These are phyloP conservation scores for Speleostelium caveatum DNA, from an alignment of 78 protist genomes.

Conservation along the genomic window DNA sequence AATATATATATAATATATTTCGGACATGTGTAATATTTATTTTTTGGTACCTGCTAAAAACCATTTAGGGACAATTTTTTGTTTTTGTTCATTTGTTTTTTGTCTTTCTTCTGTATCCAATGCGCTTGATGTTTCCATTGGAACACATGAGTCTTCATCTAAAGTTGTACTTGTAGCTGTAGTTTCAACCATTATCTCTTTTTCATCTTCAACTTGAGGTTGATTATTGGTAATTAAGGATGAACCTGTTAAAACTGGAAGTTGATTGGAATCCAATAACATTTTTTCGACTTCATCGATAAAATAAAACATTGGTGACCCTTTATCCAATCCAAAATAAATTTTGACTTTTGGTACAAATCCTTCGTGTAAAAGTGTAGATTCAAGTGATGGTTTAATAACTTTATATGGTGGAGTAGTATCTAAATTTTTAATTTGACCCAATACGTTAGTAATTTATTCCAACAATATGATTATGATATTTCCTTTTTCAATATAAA, in stretches of 20 bases:
- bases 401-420: conserved; percentile 59
- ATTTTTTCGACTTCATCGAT: conserved; percentile 4
- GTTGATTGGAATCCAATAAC: background rate
- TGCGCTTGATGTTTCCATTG: background rate
- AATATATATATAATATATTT: too few relatives aligned
- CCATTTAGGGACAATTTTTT: conserved; percentile 45
- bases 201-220: background rate
- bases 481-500: background rate
- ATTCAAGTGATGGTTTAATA: background rate
- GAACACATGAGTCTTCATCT: background rate
- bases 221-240: background rate
- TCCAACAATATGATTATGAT: background rate
- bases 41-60: conserved; percentile 27
- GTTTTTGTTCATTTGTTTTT: background rate
- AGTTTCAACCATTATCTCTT: background rate
- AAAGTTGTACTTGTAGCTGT: background rate
- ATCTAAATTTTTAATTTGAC: background rate
- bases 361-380: conserved; percentile 8
- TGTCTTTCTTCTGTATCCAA: background rate
- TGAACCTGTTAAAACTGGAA: background rate
- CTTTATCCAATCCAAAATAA: conserved; percentile 19
- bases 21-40: too few relatives aligned
- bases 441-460: background rate
- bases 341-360: conserved; percentile 53
- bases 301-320: conserved; percentile 3